Conservation (phyloP, 2,329 filamentous ascomycete genomes). For the Ophiostoma ulmi region DNA sequence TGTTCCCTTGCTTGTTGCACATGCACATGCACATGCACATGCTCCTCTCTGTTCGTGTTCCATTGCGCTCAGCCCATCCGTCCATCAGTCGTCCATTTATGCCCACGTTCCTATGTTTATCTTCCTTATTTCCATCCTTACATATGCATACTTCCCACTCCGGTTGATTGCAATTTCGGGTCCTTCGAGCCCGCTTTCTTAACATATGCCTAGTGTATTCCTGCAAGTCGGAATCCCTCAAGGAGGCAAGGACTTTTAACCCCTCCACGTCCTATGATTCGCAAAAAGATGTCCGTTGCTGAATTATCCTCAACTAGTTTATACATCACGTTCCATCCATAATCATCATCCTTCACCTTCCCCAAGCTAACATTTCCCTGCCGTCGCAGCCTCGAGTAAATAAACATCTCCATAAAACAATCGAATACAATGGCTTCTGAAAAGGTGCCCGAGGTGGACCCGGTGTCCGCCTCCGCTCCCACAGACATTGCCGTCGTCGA, state of each 20-base stretch:
- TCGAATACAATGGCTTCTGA: constrained; percentile 23
- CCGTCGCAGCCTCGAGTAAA: not conserved
- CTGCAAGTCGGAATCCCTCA: not conserved
- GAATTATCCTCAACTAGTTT: not conserved
- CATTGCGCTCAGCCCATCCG: not conserved
- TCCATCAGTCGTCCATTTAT: not conserved
- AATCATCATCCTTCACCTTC: too few species aligned
- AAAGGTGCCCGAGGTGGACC: constrained; percentile 23
- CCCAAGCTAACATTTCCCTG: not conserved
- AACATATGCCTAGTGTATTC: not conserved
- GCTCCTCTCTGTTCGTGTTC: not conserved
- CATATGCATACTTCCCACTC: not conserved
- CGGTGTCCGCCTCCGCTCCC: not conserved
- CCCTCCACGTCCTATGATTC: not conserved
- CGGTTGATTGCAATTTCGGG: not conserved
- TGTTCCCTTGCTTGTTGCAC: not conserved
- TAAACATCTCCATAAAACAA: not conserved
- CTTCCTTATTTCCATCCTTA: not conserved
- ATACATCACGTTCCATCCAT: not conserved
- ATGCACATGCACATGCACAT: not conserved
- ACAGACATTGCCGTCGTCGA: constrained; percentile 16
- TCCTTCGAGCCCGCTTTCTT: constrained; percentile 9
- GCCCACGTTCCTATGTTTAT: not conserved
- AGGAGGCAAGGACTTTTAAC: too few species aligned
- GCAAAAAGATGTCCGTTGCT: too few species aligned